Conservation (phyloP, 2,329 filamentous ascomycete species). For the Aspergillus fumigatiaffinis region DNA sequence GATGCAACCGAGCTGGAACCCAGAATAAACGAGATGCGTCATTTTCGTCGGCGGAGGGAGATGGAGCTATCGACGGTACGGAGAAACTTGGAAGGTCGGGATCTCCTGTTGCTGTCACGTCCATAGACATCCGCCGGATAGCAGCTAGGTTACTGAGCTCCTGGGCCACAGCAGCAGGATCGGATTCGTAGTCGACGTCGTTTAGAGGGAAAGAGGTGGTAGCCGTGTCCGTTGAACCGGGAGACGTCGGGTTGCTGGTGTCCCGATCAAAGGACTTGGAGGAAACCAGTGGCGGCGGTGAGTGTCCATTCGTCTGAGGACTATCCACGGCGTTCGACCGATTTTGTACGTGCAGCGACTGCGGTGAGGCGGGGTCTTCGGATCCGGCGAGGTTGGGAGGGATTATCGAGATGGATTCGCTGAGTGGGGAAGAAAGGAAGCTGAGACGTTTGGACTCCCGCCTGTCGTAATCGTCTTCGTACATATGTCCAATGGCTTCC, state of each 20-base stretch:
- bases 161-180: conserved; percentile 83
- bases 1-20: conserved; percentile 92
- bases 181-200: conserved; percentile 83
- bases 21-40: conserved; percentile 87
- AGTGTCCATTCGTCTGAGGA: conserved; percentile 30
- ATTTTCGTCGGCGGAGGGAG: conserved; percentile 63
- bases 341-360: conserved; percentile 27
- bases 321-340: conserved; percentile 30
- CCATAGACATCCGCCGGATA: conserved; percentile 90
- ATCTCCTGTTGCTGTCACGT: conserved; percentile 65
- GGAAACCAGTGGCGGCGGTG: conserved; percentile 20
- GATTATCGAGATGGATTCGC: conserved; percentile 42
- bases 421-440: conserved; percentile 57
- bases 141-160: conserved; percentile 91
- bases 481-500: conserved; percentile 86
- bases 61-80: conserved; percentile 42
- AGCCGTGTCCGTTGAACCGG: conserved; percentile 56
- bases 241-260: conserved; percentile 48
- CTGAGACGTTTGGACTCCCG: conserved; percentile 66
- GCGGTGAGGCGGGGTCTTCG: conserved; percentile 25
- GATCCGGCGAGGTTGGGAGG: conserved; percentile 26
- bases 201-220: conserved; percentile 68
- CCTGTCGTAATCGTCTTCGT: conserved; percentile 67
- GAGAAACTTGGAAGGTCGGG: conserved; percentile 47
- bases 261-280: conserved; percentile 39